These are phyloP conservation scores for Immersiella caudata DNA, from an alignment of 495 filamentous ascomycete species.

Conservation along the genomic window DNA sequence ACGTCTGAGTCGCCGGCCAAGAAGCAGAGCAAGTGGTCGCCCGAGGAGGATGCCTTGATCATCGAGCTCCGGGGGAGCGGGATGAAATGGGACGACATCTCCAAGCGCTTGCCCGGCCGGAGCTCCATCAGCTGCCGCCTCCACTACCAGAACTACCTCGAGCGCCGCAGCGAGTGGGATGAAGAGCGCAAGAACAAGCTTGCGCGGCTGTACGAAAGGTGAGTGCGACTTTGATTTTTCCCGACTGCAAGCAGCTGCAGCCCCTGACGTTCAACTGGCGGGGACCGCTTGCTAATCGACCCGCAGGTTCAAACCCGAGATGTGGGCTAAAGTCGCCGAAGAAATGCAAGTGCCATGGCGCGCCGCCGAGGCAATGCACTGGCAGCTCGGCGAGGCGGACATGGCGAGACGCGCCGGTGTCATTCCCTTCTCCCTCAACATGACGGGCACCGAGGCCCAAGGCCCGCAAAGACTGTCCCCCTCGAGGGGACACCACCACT, in stretches of 20 bases:
- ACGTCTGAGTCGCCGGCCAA: constrained; percentile 80
- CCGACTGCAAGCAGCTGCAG: background rate
- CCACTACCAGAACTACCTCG: constrained; percentile 97
- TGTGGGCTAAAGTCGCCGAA: constrained; percentile 92
- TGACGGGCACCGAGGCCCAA: constrained; percentile 59
- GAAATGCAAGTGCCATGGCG: constrained; percentile 98
- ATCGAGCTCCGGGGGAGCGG: constrained; percentile 84
- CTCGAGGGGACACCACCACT: constrained; percentile 45
- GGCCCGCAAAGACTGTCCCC: constrained; percentile 38
- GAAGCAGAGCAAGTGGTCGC: constrained; percentile 95
- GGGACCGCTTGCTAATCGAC: constrained; percentile 27
- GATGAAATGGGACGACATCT: constrained; percentile 99
- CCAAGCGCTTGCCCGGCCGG: constrained; percentile 81
- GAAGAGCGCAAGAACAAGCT: constrained; percentile 97
- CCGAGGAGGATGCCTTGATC: constrained; percentile 86
- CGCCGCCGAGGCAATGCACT: constrained; percentile 96
- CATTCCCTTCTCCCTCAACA: constrained; percentile 73
- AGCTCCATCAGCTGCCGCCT: constrained; percentile 92
- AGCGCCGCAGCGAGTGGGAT: constrained; percentile 88
- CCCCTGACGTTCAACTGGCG: background rate
- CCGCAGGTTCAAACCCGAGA: constrained; percentile 88
- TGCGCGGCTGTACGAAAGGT: constrained; percentile 94
- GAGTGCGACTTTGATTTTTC: constrained; percentile 34
- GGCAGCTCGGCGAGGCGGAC: constrained; percentile 89
- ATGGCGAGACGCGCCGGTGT: constrained; percentile 90